phyloP scores from a whole-genome alignment of 768 basidiomycete genomes.

The Cytidiella melzeri region DNA sequence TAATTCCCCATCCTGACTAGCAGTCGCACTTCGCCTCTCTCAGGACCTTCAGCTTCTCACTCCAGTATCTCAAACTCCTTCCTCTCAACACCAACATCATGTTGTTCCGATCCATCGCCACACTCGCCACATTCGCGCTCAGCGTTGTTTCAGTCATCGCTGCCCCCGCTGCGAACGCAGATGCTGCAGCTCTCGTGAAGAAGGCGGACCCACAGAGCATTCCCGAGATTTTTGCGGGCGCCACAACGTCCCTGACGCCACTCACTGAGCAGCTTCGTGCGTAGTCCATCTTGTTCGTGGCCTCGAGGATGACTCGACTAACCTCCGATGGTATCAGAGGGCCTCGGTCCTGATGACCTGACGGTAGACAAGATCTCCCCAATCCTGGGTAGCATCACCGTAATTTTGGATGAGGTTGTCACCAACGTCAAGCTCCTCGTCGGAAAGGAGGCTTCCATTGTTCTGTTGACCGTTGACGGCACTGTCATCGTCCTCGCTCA shows the following conservation, averaged over 20 bases:
- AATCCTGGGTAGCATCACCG: constrained; percentile 19
- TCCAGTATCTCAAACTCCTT: constrained; percentile 11
- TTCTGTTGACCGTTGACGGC: constrained; percentile 23
- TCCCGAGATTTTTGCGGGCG: constrained; percentile 20
- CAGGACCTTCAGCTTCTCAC: not conserved
- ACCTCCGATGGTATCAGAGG: constrained; percentile 2
- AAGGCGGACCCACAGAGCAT: constrained; percentile 16
- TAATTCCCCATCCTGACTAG: not conserved
- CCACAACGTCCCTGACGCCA: constrained; percentile 6
- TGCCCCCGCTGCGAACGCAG: constrained; percentile 5
- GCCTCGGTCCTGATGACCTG: constrained; percentile 16
- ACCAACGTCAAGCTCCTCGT: constrained; percentile 23
- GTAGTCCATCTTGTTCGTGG: constrained; percentile 8
- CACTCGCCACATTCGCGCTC: constrained; percentile 23
- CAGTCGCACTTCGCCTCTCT: not conserved
- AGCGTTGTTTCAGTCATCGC: constrained; percentile 15
- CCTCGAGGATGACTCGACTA: not conserved
- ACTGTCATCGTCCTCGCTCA: constrained; percentile 20
- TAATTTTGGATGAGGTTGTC: constrained; percentile 12
- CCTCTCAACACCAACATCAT: constrained; percentile 30
- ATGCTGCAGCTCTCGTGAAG: constrained; percentile 11
- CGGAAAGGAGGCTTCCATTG: constrained; percentile 16
- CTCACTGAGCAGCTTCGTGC: constrained; percentile 19
- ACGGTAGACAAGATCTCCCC: constrained; percentile 18
- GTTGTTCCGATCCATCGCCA: constrained; percentile 23